These are phyloP conservation scores for Hibiscus tridactylites DNA, from an alignment of 345 rosid species.

Conservation along the genomic window DNA sequence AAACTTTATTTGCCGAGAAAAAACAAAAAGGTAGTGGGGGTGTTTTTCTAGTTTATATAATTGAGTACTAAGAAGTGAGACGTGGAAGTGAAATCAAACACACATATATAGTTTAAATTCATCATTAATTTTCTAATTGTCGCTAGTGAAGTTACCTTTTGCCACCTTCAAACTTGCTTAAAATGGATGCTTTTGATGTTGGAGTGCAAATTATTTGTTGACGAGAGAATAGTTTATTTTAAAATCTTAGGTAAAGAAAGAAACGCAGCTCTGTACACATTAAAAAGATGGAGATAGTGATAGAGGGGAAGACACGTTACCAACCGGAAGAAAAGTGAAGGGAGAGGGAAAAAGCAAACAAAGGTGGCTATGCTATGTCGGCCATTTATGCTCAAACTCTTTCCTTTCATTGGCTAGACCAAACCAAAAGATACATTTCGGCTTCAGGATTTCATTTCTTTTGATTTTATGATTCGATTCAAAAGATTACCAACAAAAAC, in stretches of 20 bases:
- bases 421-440: not conserved
- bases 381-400: conserved; percentile 17
- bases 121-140: not conserved
- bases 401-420: not conserved
- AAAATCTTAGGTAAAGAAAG: not conserved
- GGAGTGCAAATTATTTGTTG: not conserved
- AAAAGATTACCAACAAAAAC: not conserved
- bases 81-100: not conserved
- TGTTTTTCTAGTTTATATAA: not conserved
- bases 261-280: not conserved
- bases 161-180: not conserved
- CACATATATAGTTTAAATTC: too few relatives aligned
- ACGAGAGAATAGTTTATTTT: not conserved
- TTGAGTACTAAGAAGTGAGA: not conserved
- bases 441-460: not conserved
- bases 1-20: too few relatives aligned
- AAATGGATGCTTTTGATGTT: not conserved
- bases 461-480: not conserved
- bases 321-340: conserved; percentile 7
- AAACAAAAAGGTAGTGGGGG: too few relatives aligned
- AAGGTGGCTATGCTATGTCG: conserved; percentile 22
- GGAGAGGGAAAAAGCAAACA: not conserved
- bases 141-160: too few relatives aligned
- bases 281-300: not conserved
- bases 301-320: conserved; percentile 14